Evolutionary conservation across 257 asterid species (phyloP), one percentile per base, ranked within the genome.

Genomic region (Fraxinus cuspidata): DNA sequence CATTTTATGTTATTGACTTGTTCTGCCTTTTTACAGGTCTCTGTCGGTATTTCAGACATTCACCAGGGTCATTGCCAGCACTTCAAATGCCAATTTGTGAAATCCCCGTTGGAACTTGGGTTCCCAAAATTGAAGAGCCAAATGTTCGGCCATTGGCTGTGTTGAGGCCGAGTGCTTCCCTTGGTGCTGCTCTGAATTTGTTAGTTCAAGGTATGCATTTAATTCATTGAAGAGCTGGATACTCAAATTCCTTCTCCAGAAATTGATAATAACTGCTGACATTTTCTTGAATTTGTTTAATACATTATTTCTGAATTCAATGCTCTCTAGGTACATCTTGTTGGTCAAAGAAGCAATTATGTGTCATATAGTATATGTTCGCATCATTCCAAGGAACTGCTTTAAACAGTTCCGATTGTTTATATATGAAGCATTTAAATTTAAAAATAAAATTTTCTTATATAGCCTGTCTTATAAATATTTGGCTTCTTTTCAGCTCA

Each of bases 71-170:
- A 34, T 83, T 95, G 37, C 97, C 97, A 8, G 82, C 88, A 70
- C 96, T 95, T 72, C 94, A 90, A 80, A 75, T 85, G 64, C 97
- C 99, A 58, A 86, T 92, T 76, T 79, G 87, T 79, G 87, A 91
- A 49, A 82, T 93, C 74, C 92, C 90, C 53, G 75, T 93, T 74
- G 99, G 98, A 65, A 90, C 99, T 23, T 95, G 99, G 99, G 94
- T 88, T 82, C 99, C 98, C 1, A 85, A 81, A 85, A 88, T 89
- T 82, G 98, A 97, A 77, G 94, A 90, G 83, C 83, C 90, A 69
- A 81, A 87, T 85, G 84, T 87, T 56, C 92, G 80, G 74, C 98
- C 99, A 21, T 83, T 95, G 88, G 98, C 96, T 25, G 83, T 88
- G 87, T 79, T 95, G 94, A 88, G 93, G 80, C 96, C 96, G 1